Evolutionary conservation across 192 early-diverging fungal species (phyloP).

Genomic region (Coemansia reversa): DNA sequence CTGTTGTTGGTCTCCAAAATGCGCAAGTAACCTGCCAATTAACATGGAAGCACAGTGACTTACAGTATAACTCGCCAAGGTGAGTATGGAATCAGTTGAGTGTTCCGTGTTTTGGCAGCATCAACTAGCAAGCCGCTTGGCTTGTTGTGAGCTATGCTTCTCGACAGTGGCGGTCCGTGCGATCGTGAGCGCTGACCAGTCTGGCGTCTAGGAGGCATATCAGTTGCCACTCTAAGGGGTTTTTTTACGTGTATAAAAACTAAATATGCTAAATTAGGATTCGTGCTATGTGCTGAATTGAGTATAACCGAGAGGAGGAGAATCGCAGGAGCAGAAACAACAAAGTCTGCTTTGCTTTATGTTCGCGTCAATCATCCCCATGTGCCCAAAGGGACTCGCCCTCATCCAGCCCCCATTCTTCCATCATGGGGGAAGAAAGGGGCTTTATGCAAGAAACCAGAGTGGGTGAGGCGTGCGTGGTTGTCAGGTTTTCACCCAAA

Average conservation of each 20-base stretch:
- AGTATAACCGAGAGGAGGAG: too few relatives aligned
- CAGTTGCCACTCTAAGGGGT: too few relatives aligned
- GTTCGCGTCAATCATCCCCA: too few relatives aligned
- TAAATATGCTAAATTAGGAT: too few relatives aligned
- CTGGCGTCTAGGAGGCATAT: conserved; percentile 15
- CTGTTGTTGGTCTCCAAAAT: not conserved
- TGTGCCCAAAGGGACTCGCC: too few relatives aligned
- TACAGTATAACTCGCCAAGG: conserved; percentile 53
- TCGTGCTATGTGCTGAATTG: too few relatives aligned
- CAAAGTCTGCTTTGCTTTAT: too few relatives aligned
- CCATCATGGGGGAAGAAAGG: too few relatives aligned
- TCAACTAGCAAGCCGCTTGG: not conserved
- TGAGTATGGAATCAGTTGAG: conserved; percentile 48
- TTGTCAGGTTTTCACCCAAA: conserved; percentile 25
- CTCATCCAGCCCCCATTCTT: too few relatives aligned
- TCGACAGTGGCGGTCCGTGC: conserved; percentile 13
- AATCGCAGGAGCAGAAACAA: too few relatives aligned
- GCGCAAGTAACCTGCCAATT: not conserved
- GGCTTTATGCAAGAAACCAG: too few relatives aligned
- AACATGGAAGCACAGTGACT: not conserved
- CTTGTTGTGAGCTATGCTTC: not conserved
- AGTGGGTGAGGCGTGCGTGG: not conserved
- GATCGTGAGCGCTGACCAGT: conserved; percentile 24
- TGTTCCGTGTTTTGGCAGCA: conserved; percentile 11
- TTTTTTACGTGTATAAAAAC: too few relatives aligned